These are phyloP conservation scores for Populus hybrid DNA, from an alignment of 441 rosid genomes.

Conservation along the genomic window DNA sequence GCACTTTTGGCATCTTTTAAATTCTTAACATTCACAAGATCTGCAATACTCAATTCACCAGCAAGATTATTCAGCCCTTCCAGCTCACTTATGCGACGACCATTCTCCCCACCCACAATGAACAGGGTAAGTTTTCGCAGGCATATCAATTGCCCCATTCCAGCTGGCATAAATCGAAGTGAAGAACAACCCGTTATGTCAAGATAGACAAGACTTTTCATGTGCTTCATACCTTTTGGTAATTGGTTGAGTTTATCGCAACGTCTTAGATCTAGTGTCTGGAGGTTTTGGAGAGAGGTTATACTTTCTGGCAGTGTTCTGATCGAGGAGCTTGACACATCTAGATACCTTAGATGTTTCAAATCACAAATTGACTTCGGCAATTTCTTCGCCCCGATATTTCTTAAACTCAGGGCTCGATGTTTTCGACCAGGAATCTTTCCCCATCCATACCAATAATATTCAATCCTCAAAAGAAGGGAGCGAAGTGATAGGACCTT, in stretches of 20 bases:
- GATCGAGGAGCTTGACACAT: accelerated
- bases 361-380: neutral
- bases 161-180: neutral
- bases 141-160: neutral
- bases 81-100: neutral
- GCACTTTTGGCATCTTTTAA: neutral
- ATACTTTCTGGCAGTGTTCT: neutral
- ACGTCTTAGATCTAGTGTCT: neutral
- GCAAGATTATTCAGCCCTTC: slow-evolving; percentile 1
- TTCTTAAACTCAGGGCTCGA: neutral
- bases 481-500: neutral
- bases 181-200: neutral
- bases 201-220: neutral
- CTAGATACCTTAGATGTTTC: slow-evolving; percentile 2
- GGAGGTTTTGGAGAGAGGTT: slow-evolving; percentile 8
- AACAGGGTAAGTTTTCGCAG: slow-evolving; percentile 12
- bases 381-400: neutral
- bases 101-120: neutral
- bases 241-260: neutral
- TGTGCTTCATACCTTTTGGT: slow-evolving; percentile 9
- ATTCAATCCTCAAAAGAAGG: neutral
- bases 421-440: neutral
- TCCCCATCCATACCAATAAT: too few relatives aligned
- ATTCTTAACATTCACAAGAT: slow-evolving; percentile 8
- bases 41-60: slow-evolving; percentile 6